Conservation (phyloP, 345 rosid genomes). For the Brassica carinata region DNA sequence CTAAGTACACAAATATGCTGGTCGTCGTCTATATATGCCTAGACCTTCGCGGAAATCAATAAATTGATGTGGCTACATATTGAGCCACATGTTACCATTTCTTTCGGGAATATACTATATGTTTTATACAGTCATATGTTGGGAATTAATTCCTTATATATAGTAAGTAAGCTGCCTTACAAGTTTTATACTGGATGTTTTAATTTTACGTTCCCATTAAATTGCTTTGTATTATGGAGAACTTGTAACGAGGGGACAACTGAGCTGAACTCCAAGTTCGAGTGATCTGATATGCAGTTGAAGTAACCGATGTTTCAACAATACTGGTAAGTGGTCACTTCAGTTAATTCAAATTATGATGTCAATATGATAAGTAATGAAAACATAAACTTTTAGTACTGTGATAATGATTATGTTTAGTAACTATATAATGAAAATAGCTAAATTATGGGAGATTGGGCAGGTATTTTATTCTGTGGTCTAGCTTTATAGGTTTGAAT, state of each 20-base stretch:
- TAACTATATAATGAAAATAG: background rate
- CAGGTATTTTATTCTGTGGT: constrained; percentile 25
- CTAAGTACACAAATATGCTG: constrained; percentile 22
- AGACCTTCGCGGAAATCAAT: constrained; percentile 25
- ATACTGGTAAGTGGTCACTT: background rate
- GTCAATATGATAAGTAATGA: background rate
- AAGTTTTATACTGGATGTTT: too few relatives aligned
- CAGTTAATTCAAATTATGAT: background rate
- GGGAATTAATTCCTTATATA: background rate
- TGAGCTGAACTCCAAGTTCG: background rate
- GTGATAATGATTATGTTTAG: constrained; percentile 11
- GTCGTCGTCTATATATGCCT: constrained; percentile 35
- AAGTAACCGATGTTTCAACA: background rate
- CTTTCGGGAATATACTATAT: too few relatives aligned
- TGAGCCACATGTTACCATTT: background rate
- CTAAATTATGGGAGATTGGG: constrained; percentile 16
- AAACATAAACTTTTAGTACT: background rate
- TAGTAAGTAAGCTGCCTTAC: background rate
- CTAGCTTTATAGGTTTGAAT: constrained; percentile 55
- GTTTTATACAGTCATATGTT: background rate
- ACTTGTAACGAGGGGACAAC: background rate
- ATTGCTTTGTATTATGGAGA: background rate
- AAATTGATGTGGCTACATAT: constrained; percentile 11
- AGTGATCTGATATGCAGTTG: background rate
- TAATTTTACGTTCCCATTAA: background rate